phyloP scores from a whole-genome alignment of 805 yeast genomes.

The Metschnikowia gruessii region DNA sequence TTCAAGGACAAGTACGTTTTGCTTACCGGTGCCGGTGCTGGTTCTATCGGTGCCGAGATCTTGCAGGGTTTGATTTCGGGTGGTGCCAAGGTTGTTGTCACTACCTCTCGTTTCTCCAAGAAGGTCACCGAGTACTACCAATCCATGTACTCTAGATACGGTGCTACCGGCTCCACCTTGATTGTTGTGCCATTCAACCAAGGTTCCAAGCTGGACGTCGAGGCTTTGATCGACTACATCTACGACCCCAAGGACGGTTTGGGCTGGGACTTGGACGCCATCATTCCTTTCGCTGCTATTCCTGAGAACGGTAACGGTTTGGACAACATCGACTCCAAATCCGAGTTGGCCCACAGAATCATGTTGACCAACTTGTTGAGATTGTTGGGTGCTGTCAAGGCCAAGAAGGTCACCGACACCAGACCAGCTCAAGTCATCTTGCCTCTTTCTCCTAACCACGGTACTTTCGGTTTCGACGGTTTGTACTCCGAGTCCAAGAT shows the following conservation, averaged over 20 bases:
- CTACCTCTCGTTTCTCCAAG: constrained; percentile 94
- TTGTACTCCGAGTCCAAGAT: constrained; percentile 96
- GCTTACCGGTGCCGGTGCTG: constrained; percentile 98
- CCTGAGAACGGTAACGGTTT: constrained; percentile 98
- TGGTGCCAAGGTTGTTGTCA: constrained; percentile 96
- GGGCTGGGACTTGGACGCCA: constrained; percentile 96
- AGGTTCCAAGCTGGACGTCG: constrained; percentile 93
- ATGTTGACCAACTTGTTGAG: constrained; percentile 96
- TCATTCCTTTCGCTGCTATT: constrained; percentile 97
- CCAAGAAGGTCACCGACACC: constrained; percentile 81
- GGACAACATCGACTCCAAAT: constrained; percentile 87
- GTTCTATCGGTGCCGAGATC: constrained; percentile 97
- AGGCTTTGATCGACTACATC: constrained; percentile 78
- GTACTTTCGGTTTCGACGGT: constrained; percentile 98
- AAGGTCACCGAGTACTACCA: constrained; percentile 95
- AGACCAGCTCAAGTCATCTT: constrained; percentile 97
- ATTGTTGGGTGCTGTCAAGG: constrained; percentile 85
- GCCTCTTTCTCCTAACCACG: constrained; percentile 98
- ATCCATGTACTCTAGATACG: constrained; percentile 85
- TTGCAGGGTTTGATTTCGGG: constrained; percentile 93
- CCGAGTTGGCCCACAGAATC: constrained; percentile 97
- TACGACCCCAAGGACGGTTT: constrained; percentile 88
- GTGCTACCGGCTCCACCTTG: constrained; percentile 88
- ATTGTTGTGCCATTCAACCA: constrained; percentile 98
- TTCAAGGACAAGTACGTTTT: constrained; percentile 86